Conservation (phyloP, 352 stramenopile genomes). For the Globisporangium heterothallicum region DNA sequence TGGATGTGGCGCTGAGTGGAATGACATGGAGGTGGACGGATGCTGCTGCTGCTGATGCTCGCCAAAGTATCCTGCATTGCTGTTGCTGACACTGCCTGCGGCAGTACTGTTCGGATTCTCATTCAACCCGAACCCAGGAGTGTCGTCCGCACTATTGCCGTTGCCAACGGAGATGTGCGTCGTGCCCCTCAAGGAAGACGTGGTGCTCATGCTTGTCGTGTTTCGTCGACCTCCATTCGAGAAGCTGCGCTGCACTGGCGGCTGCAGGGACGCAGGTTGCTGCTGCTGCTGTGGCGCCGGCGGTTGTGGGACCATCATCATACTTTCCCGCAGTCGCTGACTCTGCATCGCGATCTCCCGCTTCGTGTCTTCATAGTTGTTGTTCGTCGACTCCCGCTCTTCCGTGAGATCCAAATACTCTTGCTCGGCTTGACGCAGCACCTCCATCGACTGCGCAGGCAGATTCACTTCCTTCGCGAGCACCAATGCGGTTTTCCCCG, state of each 20-base stretch:
- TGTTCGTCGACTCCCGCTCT: slow-evolving; percentile 54
- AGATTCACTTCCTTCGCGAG: slow-evolving; percentile 57
- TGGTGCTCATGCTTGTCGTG: slow-evolving; percentile 13
- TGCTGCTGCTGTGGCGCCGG: slow-evolving; percentile 8
- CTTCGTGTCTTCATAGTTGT: slow-evolving; percentile 69
- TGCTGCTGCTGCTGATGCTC: slow-evolving; percentile 6
- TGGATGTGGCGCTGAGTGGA: slow-evolving; percentile 5
- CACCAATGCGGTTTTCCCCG: slow-evolving; percentile 64
- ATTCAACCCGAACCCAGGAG: neutral
- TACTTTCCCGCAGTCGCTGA: slow-evolving; percentile 68
- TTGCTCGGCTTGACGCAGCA: slow-evolving; percentile 67
- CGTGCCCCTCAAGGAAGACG: no score
- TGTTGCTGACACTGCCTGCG: neutral
- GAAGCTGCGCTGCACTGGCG: slow-evolving; percentile 3
- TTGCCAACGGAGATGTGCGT: slow-evolving; percentile 11
- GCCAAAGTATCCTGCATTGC: neutral
- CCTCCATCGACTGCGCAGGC: slow-evolving; percentile 33
- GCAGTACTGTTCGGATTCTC: neutral
- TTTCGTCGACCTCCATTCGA: neutral
- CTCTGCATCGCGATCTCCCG: slow-evolving; percentile 72
- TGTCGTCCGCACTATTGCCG: neutral
- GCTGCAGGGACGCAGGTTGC: slow-evolving; percentile 5
- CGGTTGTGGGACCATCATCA: slow-evolving; percentile 33
- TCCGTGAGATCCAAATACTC: slow-evolving; percentile 60
- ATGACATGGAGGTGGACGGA: slow-evolving; percentile 14